These are phyloP conservation scores for Euphrasia arctica DNA, from an alignment of 305 asterid species.

Conservation along the genomic window DNA sequence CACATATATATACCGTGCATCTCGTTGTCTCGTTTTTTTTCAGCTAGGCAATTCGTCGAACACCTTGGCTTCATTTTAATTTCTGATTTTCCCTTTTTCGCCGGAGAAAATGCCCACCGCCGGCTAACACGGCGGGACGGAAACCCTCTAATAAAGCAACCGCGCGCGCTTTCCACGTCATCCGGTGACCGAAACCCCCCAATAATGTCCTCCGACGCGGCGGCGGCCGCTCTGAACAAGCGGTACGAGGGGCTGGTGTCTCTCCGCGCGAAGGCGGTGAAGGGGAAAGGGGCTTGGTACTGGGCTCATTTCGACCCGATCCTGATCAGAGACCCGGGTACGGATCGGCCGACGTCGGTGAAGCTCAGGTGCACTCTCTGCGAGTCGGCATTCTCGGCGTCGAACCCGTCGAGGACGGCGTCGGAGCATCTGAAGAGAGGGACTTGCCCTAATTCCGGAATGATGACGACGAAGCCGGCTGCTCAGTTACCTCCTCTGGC, in stretches of 20 bases:
- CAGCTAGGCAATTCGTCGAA: conserved; percentile 30
- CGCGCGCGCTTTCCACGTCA: no score
- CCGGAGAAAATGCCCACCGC: conserved; percentile 23
- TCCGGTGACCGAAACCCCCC: conserved; percentile 17
- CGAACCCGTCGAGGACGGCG: conserved; percentile 71
- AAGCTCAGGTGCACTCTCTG: conserved; percentile 59
- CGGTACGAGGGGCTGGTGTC: conserved; percentile 51
- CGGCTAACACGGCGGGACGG: conserved; percentile 28
- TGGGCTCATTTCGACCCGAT: conserved; percentile 73
- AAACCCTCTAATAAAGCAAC: neutral
- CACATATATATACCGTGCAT: neutral
- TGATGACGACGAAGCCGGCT: conserved; percentile 41
- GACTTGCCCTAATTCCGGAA: conserved; percentile 53
- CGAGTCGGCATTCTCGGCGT: conserved; percentile 58
- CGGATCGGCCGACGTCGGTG: conserved; percentile 51
- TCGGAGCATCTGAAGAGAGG: conserved; percentile 73
- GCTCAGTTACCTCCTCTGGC: conserved; percentile 53
- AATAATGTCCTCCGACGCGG: conserved; percentile 39
- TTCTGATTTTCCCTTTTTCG: conserved; percentile 8
- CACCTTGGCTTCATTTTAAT: conserved; percentile 1
- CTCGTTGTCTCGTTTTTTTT: conserved; percentile 11
- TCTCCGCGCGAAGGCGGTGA: conserved; percentile 56
- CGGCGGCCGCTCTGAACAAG: conserved; percentile 45
- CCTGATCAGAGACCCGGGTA: conserved; percentile 45
- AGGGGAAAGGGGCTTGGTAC: conserved; percentile 79